phyloP scores from a whole-genome alignment of 305 asterid species.

The Stenogyne calaminthoides region DNA sequence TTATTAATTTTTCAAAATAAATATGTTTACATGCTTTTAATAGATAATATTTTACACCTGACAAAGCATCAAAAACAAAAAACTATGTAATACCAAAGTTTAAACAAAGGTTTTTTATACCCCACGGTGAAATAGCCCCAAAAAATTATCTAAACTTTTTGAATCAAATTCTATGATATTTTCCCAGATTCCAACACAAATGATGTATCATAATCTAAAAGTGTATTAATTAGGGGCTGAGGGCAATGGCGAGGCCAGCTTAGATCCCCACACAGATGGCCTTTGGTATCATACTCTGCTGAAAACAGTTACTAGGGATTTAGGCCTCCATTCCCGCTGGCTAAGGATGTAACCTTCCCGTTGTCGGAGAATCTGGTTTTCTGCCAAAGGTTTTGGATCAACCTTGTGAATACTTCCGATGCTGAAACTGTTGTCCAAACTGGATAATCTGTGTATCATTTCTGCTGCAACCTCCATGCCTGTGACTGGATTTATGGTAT shows the following conservation, averaged over 20 bases:
- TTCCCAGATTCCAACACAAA: not conserved
- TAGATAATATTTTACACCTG: too few relatives aligned
- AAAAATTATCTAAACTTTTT: not conserved
- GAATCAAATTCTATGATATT: not conserved
- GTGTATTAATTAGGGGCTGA: not conserved
- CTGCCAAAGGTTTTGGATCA: constrained; percentile 51
- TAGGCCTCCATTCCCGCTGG: constrained; percentile 60
- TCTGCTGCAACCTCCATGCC: constrained; percentile 70
- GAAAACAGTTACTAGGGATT: constrained; percentile 64
- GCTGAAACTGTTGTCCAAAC: constrained; percentile 58
- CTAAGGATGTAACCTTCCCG: constrained; percentile 50
- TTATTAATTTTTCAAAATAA: too few relatives aligned
- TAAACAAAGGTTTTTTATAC: too few relatives aligned
- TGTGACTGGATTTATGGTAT: constrained; percentile 42
- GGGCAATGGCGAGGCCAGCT: constrained; percentile 66
- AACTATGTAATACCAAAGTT: not conserved
- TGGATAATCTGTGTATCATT: constrained; percentile 61
- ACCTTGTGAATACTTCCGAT: constrained; percentile 55
- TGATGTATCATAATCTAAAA: not conserved
- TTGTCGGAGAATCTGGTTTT: constrained; percentile 59
- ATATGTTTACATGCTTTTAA: not conserved
- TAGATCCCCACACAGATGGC: constrained; percentile 44
- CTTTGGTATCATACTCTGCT: constrained; percentile 62
- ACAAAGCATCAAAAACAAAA: not conserved
- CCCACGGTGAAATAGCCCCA: not conserved